phyloP scores from a whole-genome alignment of 805 yeast genomes.

The Pichia membranifaciens region DNA sequence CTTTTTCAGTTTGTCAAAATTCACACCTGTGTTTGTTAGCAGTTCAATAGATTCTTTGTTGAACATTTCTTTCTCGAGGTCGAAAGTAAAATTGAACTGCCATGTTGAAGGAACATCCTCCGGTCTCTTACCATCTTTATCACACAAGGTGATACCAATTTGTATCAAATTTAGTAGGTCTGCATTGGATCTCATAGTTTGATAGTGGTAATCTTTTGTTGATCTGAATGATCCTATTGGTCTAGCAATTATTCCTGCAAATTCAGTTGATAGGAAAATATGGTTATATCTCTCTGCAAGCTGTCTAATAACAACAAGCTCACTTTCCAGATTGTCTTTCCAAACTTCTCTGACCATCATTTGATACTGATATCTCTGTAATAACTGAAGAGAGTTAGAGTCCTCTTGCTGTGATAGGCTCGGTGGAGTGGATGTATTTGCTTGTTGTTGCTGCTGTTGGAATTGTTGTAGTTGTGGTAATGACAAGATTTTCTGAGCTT shows the following conservation, averaged over 20 bases:
- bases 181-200: constrained; percentile 85
- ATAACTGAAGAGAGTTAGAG: constrained; percentile 4
- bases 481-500: constrained; percentile 11
- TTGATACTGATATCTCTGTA: constrained; percentile 22
- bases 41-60: constrained; percentile 79
- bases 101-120: constrained; percentile 70
- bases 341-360: constrained; percentile 68
- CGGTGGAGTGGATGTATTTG: not conserved
- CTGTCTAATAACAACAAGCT: constrained; percentile 55
- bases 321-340: constrained; percentile 62
- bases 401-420: constrained; percentile 8
- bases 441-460: constrained; percentile 14
- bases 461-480: constrained; percentile 16
- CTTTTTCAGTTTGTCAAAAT: constrained; percentile 65
- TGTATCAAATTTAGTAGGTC: constrained; percentile 84
- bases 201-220: constrained; percentile 90
- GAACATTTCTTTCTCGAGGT: constrained; percentile 73
- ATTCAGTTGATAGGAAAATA: constrained; percentile 79
- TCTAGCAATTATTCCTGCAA: constrained; percentile 93
- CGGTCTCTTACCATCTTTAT: constrained; percentile 62
- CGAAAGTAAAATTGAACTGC: constrained; percentile 92
- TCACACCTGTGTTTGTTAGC: constrained; percentile 74
- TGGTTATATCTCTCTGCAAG: constrained; percentile 51
- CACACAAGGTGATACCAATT: constrained; percentile 72
- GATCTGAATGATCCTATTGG: constrained; percentile 92